Conservation (phyloP, 1,284 basidiomycete species). For the Ceratobasidium sp. region DNA sequence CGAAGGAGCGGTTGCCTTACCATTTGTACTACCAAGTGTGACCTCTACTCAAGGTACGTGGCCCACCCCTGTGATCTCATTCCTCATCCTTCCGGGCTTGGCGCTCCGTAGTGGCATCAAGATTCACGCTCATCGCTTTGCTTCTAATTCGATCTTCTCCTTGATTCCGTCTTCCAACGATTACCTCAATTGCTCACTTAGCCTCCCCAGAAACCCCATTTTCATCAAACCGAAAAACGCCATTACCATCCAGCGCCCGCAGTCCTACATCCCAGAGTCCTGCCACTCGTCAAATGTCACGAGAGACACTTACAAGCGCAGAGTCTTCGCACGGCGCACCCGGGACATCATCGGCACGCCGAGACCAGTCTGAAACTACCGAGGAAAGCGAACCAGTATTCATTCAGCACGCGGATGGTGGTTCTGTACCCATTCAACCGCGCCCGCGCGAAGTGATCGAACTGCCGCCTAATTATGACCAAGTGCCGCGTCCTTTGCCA, state of each 20-base stretch:
- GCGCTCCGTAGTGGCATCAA: background rate
- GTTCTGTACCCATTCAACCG: constrained; percentile 15
- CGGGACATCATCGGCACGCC: background rate
- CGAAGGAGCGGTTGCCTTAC: background rate
- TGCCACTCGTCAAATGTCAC: background rate
- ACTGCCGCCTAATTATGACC: constrained; percentile 33
- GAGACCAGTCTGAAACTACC: background rate
- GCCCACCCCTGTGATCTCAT: background rate
- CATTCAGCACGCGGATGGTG: constrained; percentile 33
- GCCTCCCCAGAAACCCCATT: background rate
- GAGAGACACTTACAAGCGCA: background rate
- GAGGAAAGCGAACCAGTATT: constrained; percentile 24
- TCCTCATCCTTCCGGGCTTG: background rate
- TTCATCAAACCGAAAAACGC: background rate
- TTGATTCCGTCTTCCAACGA: background rate
- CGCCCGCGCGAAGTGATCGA: constrained; percentile 36
- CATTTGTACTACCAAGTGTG: constrained; percentile 13
- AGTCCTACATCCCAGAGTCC: background rate
- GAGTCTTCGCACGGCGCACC: constrained; percentile 7
- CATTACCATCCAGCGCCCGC: background rate
- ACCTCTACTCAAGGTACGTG: constrained; percentile 29
- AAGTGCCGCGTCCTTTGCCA: constrained; percentile 19
- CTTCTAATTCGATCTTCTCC: background rate
- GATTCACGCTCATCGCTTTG: background rate
- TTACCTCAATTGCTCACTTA: background rate